phyloP scores from a whole-genome alignment of 2,329 filamentous ascomycete genomes.

The Orbilia ellipsospora region DNA sequence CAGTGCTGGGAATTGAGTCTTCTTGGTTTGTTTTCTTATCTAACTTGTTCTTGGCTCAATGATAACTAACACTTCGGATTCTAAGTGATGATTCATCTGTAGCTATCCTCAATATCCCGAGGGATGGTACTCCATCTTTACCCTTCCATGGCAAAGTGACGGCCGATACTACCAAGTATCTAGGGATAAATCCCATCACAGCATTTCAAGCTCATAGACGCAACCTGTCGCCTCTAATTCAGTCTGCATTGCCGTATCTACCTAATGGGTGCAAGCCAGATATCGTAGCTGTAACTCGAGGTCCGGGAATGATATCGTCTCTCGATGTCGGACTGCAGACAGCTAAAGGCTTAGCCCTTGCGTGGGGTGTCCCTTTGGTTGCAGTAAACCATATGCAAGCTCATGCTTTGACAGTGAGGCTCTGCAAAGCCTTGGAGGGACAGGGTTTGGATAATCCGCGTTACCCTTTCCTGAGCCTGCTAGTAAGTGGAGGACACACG shows the following conservation, averaged over 20 bases:
- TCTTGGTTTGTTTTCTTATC: slow-evolving; percentile 66
- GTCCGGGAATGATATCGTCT: slow-evolving; percentile 86
- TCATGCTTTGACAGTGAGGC: slow-evolving; percentile 86
- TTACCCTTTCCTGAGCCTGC: slow-evolving; percentile 87
- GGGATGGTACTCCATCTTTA: slow-evolving; percentile 66
- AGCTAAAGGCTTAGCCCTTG: slow-evolving; percentile 86
- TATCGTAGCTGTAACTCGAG: slow-evolving; percentile 88
- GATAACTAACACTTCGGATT: slow-evolving; percentile 7
- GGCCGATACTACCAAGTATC: slow-evolving; percentile 77
- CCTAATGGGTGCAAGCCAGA: slow-evolving; percentile 70
- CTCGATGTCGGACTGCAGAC: slow-evolving; percentile 81
- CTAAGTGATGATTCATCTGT: slow-evolving; percentile 89
- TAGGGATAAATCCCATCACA: slow-evolving; percentile 81
- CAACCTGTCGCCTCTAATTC: slow-evolving; percentile 75
- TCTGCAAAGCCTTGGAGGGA: slow-evolving; percentile 70
- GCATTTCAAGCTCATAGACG: slow-evolving; percentile 80
- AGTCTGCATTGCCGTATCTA: slow-evolving; percentile 71
- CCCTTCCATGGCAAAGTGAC: slow-evolving; percentile 85
- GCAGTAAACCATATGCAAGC: slow-evolving; percentile 98
- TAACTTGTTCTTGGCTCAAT: not conserved
- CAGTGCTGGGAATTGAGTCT: slow-evolving; percentile 77
- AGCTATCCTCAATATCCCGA: slow-evolving; percentile 75
- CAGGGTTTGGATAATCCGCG: slow-evolving; percentile 63
- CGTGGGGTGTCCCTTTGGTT: slow-evolving; percentile 83
- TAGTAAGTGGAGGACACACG: slow-evolving; percentile 93